Conservation (phyloP, 768 basidiomycete species). For the Hygrocybe coccinea region DNA sequence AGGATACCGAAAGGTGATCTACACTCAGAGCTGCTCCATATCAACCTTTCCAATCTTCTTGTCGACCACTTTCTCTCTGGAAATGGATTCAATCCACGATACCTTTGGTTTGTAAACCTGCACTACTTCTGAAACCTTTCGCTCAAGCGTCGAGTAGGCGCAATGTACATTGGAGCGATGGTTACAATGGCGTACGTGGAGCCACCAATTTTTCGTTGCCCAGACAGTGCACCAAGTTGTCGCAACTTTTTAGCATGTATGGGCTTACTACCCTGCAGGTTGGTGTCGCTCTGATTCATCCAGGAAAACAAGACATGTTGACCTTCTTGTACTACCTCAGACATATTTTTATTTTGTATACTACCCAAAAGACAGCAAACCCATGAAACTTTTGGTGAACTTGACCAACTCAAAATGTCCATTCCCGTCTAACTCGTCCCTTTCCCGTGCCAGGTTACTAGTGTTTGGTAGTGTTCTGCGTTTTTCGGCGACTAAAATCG, state of each 20-base stretch:
- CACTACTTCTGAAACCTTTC: neutral
- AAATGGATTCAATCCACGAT: too few species aligned
- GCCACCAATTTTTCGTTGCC: too few species aligned
- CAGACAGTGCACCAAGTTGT: too few species aligned
- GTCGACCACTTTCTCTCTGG: too few species aligned
- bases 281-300: constrained; percentile 3
- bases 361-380: constrained; percentile 34
- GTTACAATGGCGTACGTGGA: neutral
- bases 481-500: neutral
- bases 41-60: too few species aligned
- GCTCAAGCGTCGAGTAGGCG: neutral
- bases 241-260: constrained; percentile 30
- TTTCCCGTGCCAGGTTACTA: too few species aligned
- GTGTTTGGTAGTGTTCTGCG: too few species aligned
- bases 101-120: too few species aligned
- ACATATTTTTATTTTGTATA: constrained; percentile 40
- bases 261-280: constrained; percentile 44
- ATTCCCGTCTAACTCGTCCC: neutral
- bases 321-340: constrained; percentile 18
- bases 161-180: constrained; percentile 7
- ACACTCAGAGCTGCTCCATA: too few species aligned
- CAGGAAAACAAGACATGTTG: neutral
- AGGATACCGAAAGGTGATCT: too few species aligned
- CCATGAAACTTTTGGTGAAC: constrained; percentile 35
- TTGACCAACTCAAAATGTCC: neutral